A percentile compares a stretch with the other conserved stretches of the same genome.
Conservation (phyloP, 1,139 yeast genomes). For the Suhomyces coccinellae region DNA sequence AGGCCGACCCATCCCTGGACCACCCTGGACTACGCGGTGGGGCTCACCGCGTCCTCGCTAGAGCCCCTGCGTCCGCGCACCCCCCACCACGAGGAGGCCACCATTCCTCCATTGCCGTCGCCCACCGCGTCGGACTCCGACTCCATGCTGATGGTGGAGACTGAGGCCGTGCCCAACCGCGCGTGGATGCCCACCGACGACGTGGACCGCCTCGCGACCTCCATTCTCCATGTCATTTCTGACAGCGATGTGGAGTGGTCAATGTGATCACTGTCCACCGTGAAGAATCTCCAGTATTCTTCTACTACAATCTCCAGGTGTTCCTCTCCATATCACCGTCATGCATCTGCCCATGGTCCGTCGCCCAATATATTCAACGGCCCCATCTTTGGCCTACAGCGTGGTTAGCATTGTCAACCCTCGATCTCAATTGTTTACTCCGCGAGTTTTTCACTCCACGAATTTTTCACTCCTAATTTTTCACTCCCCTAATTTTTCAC, state of each 20-base stretch:
- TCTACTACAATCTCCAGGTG: too few species aligned
- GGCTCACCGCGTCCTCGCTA: not conserved
- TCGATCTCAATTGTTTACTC: too few species aligned
- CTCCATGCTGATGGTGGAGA: not conserved
- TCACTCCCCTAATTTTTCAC: not conserved
- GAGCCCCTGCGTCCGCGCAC: not conserved
- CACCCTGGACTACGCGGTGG: not conserved
- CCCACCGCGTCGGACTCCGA: not conserved
- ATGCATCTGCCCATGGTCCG: too few species aligned
- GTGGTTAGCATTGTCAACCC: too few species aligned
- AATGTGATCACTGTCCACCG: conserved; percentile 10
- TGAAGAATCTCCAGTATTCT: not conserved
- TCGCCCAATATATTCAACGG: not conserved
- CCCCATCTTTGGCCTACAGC: too few species aligned
- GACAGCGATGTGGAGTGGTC: conserved; percentile 22
- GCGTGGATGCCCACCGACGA: conserved; percentile 10
- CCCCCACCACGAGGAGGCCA: conserved; percentile 4
- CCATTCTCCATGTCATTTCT: conserved; percentile 21
- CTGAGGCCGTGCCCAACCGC: not conserved
- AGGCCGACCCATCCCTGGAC: not conserved
- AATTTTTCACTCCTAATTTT: not conserved
- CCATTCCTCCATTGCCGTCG: conserved; percentile 14
- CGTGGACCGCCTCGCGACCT: conserved; percentile 21
- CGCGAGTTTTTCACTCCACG: not conserved
- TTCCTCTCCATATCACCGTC: too few species aligned